A percentile compares a stretch with the other conserved stretches of the same genome.
Conservation (phyloP, 208 protist genomes). For the Kentomonas sorsogonicus region DNA sequence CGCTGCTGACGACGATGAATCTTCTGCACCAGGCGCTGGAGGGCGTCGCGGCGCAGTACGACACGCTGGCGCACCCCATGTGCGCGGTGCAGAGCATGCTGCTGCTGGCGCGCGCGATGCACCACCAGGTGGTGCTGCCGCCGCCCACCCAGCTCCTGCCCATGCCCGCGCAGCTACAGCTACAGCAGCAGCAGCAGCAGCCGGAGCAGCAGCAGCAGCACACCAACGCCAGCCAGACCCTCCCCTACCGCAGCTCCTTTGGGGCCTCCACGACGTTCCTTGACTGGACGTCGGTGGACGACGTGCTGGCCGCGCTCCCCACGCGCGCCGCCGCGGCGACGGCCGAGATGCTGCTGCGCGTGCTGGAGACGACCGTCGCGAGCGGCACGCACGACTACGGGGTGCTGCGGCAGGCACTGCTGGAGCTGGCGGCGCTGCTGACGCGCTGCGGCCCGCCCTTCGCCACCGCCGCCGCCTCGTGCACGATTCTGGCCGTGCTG, state of each 20-base stretch:
- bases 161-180: constrained; percentile 5
- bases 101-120: constrained; percentile 37
- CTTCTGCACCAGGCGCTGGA: neutral
- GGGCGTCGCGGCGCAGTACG: constrained; percentile 26
- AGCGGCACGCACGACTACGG: constrained; percentile 64
- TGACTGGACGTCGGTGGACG: neutral
- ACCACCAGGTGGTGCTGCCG: constrained; percentile 9
- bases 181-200: neutral
- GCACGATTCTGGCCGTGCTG: constrained; percentile 45
- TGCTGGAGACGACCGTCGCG: constrained; percentile 31
- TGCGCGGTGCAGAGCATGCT: constrained; percentile 46
- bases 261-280: neutral
- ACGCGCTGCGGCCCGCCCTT: constrained; percentile 1
- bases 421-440: constrained; percentile 45
- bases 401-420: constrained; percentile 44
- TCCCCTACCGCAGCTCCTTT: neutral
- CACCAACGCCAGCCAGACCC: neutral
- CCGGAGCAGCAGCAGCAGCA: too few species aligned
- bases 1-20: too few species aligned
- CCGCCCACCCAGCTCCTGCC: constrained; percentile 8
- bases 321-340: constrained; percentile 10
- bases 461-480: constrained; percentile 25
- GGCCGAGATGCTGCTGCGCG: constrained; percentile 34
- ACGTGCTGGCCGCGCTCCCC: constrained; percentile 5
- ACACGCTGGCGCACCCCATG: constrained; percentile 42